Base-by-base conservation (phyloP, 768 basidiomycete species). In the Lepiota brunneoincarnata region DNA sequence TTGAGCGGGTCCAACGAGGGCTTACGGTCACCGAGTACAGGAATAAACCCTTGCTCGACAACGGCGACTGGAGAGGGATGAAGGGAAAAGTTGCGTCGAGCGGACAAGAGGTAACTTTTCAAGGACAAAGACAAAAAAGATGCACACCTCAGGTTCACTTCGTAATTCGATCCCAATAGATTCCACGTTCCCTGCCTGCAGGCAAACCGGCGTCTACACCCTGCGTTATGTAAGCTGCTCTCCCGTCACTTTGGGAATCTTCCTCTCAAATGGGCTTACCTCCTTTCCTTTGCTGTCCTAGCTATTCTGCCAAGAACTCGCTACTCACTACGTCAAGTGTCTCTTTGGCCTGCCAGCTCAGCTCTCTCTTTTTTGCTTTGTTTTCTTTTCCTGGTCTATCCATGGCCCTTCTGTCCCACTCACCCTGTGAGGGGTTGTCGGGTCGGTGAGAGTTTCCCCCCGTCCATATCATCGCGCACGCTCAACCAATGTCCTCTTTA, bases 181-280 rank as follows among this genome's bases (percentile, higher is more conserved):
- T 82, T 73, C 72, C 79, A 87, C 85, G 86, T 85, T 86, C 76
- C 74, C 71, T 83, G 86, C 86, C 86, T 87, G 83, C 83, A 86
- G 84, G 86, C 84, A 80, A n/a, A 65, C 63, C 9, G 36, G 37
- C 48, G 49, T 49, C 45, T 49, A 37, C 6, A 5, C 38, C 34
- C 46, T 42, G 46, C 49, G 17, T 49, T 38, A 55, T 55, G 52
- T 56, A 54, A 58, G 35, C 40, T n/a, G 56, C 57, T 42, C 59
- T 58, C 59, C 28, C 58, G 51, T 55, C 56, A 61, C 46, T 57
- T 53, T 59, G 58, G 51, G 61, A 60, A 58, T 35, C 36, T 31
- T 21, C 56, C 56, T 45, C 21, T 59, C 60, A 61, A 62, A 64
- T 61, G 61, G 61, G 61, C 61, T 54, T 60, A 66, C 61, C 59